Evolutionary conservation across 371 early-diverging fungal genomes (phyloP), one percentile per base, ranked within the genome.

Genomic region (Dichotomocladium elegans): DNA sequence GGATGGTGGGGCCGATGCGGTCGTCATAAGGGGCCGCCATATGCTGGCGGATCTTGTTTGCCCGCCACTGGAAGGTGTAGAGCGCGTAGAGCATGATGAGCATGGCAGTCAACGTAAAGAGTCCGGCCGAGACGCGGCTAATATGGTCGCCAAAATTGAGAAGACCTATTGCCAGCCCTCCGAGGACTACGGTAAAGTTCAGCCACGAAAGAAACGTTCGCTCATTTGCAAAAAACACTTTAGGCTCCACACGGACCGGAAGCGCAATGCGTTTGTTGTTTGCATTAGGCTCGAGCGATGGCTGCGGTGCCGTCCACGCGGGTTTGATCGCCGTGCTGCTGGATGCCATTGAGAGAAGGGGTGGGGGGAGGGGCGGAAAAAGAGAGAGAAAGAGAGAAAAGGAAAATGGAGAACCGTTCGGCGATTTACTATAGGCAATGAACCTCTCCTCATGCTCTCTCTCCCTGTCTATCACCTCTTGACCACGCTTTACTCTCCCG

Each of bases 211-310:
- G 73, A 66, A 96, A 96, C 3, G 98, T 97, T 34, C 97, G 81
- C 74, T 97, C 97, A 70, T 97, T 97, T 54, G 97, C 97, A 71
- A 96, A 97, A 67, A 92, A 96, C n/a, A 94, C 95, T 74, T 97
- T 97, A 51, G 98, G 98, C 59, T 97, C 98, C 9, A 95, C 84
- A 2, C 95, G 83, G 30, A 90, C 85, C 0, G 92, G 91, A 6
- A 88, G 66, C 0, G 83, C 83, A 41, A 92, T 89, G 24, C 81
- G 77, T 57, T 78, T 81, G 8, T 43, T 43, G 5, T 12, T 21
- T 10, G n/a, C n/a, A n/a, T 19, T 19, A 27, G 68, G 68, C 10
- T 63, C 51, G 10, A 51, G 29, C 61, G 12, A 57, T 11, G 22
- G 41, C 26, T 26, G 30, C 9, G 25, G 11, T 4, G 2, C 21